Base-by-base conservation (phyloP, 1,284 basidiomycete species). In the Trametes polyzona region DNA sequence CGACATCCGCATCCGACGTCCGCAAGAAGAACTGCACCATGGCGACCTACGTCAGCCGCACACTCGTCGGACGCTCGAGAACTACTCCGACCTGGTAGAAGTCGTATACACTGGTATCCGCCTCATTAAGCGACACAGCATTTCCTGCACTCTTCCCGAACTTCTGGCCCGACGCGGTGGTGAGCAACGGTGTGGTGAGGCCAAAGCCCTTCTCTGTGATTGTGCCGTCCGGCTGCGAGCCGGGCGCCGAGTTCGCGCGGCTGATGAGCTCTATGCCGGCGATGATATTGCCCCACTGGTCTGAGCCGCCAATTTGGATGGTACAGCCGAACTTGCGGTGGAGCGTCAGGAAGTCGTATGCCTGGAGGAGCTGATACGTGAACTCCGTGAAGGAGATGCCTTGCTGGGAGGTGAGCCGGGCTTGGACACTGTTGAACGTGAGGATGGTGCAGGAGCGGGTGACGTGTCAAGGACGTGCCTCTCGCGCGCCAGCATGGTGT, bases 251-350 rank as follows among this genome's bases (percentile, higher is more conserved):
- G 12, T 64, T 59, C 42, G 80, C 70, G 9, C 86, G 83, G 53
- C 83, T 83, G 65, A 98, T 95, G 41, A 98, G 81, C 55, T 98
- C 94, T 30, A 97, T 81, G 4, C 96, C 96, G 8, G 93, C 92
- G 19, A 95, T 77, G 61, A 99, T 98, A 71, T 99, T 99, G n/a
- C 97, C 96, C 88, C 96, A 96, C 72, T 99, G 97, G 72, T 99
- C 97, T 0, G 92, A 95, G 3, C 97, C 97, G 44, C 97, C 97
- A 39, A 99, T 75, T 74, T 99, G 97, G 41, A 98, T 82, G 1
- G 86, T 86, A 73, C 96, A 98, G 0, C 77, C 77, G 47, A 84
- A 78, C 26, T 80, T 72, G 61, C 78, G 77, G 74, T 96, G 80
- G 1, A 99, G 81, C 59, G 88, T 78, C 60, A 88, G 83, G 74